Base-by-base conservation (phyloP, 1,139 yeast species). In the Kurtzmaniella quercitrusa region DNA sequence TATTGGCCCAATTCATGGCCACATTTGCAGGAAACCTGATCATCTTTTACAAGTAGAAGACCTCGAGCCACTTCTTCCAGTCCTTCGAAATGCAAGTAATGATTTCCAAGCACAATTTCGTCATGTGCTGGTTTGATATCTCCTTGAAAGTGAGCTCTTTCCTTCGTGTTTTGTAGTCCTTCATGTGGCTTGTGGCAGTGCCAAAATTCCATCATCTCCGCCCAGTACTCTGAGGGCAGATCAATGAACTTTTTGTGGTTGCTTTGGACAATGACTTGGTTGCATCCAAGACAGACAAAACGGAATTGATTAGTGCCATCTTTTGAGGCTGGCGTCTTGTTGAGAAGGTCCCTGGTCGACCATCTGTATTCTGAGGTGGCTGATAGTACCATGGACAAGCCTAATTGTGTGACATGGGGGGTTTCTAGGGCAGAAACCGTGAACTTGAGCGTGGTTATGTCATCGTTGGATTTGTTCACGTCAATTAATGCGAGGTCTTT, bases 131-230 rank as follows among this genome's bases (percentile, higher is more conserved):
- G 89, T 14, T 58, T 63, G 43, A 86, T 61, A 1, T 63, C 58
- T 14, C 69, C 68, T 34, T 59, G 52, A 51, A 69, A 70, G 40
- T 58, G 39, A 8, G 43, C 24, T 19, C 25, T 6, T 31, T 58
- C 46, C 21, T 41, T 36, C 24, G 27, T 31, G 15, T 24, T 38
- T 8, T 34, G 17, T 9, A 38, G 21, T 18, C 64, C 58, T 34
- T 66, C 60, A 18, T 70, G 68, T 0, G 98, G 98, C 58, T 90
- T 90, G 59, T 93, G 98, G 58, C 98, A 93, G 60, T 93, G 98
- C 98, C 98, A 93, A 51, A 85, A 86, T 48, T 93, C 98, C 96
- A 93, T 86, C 77, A 93, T 70, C 58, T 93, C 98, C 11, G 86
- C 80, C 98, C 98, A 93, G 44, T 81, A 71, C 55, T 90, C 97